Conservation (phyloP, 2,329 filamentous ascomycete genomes). For the Pseudogymnoascus sp. region DNA sequence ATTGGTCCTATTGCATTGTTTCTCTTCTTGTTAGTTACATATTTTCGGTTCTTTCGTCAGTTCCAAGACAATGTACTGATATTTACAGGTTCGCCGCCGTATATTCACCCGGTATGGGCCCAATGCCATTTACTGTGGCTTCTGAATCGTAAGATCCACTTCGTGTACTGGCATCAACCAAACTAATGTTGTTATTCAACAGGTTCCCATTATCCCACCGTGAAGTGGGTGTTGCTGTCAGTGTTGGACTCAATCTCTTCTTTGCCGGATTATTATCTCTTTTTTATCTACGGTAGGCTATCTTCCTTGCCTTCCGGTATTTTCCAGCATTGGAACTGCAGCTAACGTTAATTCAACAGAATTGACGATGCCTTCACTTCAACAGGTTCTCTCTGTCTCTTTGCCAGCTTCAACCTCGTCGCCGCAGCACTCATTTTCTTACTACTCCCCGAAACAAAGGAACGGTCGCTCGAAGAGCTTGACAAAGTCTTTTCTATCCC, state of each 20-base stretch:
- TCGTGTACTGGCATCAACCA: neutral
- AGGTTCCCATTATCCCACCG: constrained; percentile 42
- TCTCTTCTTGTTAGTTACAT: neutral
- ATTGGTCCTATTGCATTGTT: constrained; percentile 40
- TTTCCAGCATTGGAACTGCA: constrained; percentile 8
- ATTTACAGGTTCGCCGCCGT: constrained; percentile 27
- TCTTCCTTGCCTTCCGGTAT: neutral
- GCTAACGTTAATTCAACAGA: constrained; percentile 19
- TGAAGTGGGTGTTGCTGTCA: constrained; percentile 41
- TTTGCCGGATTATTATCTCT: constrained; percentile 41
- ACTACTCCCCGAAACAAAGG: constrained; percentile 46
- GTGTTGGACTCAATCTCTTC: constrained; percentile 40
- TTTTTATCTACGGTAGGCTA: constrained; percentile 24
- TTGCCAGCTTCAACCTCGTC: constrained; percentile 39
- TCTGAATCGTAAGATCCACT: constrained; percentile 21
- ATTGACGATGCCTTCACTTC: constrained; percentile 20
- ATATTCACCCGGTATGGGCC: constrained; percentile 53
- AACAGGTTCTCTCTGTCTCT: constrained; percentile 37
- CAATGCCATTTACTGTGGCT: constrained; percentile 49
- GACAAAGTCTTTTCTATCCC: constrained; percentile 40
- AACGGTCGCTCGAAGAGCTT: constrained; percentile 44
- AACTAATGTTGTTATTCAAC: neutral
- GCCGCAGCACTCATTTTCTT: constrained; percentile 41
- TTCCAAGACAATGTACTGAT: neutral
- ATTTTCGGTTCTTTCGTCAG: neutral